Percentiles rank a stretch among this genome's conserved stretches.
Evolutionary conservation across 345 rosid genomes (phyloP).

Genomic region (rapeseed (Brassica napus)): Da-Ae NC_063452.1:25138501-25139000

Average conservation of each 20-base stretch:
- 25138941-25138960: background rate
- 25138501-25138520: conserved; percentile 91
- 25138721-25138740: conserved; percentile 39
- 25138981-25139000: background rate
- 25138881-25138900: conserved; percentile 7
- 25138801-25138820: conserved; percentile 23
- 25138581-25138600: conserved; percentile 62
- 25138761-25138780: conserved; percentile 41
- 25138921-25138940: background rate
- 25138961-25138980: background rate
- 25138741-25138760: conserved; percentile 25
- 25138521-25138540: conserved; percentile 90
- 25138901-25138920: background rate
- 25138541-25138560: conserved; percentile 93
- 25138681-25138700: conserved; percentile 20
- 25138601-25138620: background rate
- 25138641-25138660: conserved; percentile 33
- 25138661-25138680: background rate
- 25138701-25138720: conserved; percentile 21
- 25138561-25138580: conserved; percentile 93
- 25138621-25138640: background rate
- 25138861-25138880: conserved; percentile 31
- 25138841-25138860: conserved; percentile 32
- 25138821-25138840: conserved; percentile 27
- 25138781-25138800: background rate